Evolutionary conservation across 2,329 filamentous ascomycete species (phyloP).

Genomic region (Magnaporthiopsis rhizophila): DNA sequence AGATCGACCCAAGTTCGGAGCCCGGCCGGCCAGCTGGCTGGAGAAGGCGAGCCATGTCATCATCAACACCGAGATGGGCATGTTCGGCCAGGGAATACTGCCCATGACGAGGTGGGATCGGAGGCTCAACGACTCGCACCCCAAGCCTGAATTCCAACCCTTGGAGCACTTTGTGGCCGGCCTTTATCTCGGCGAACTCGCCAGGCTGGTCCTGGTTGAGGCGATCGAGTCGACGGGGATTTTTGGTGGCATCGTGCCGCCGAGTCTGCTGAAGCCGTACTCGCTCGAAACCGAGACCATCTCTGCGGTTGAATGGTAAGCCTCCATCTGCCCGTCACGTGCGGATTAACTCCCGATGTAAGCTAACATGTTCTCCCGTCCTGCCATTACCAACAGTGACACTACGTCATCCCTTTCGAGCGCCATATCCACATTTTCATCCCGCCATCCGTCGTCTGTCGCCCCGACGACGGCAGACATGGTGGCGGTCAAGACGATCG

Average conservation of each 20-base stretch:
- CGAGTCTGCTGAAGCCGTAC: constrained; percentile 43
- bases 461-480: constrained; percentile 39
- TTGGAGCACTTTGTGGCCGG: constrained; percentile 56
- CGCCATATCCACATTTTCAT: constrained; percentile 39
- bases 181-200: constrained; percentile 60
- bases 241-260: constrained; percentile 48
- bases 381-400: constrained; percentile 28
- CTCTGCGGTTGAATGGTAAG: constrained; percentile 49
- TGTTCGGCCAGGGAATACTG: constrained; percentile 54
- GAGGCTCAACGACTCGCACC: constrained; percentile 41
- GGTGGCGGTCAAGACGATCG: constrained; percentile 41
- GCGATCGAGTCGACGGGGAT: constrained; percentile 46
- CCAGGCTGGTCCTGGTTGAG: constrained; percentile 48
- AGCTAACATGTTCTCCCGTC: background rate
- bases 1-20: constrained; percentile 46
- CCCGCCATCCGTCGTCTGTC: constrained; percentile 36
- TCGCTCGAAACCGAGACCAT: constrained; percentile 54
- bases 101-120: constrained; percentile 56
- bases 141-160: constrained; percentile 52
- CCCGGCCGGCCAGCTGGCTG: constrained; percentile 47
- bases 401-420: constrained; percentile 30
- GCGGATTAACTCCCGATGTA: constrained; percentile 5
- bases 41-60: constrained; percentile 52
- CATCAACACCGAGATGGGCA: constrained; percentile 59
- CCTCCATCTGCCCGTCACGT: too few relatives aligned